These are phyloP conservation scores for Wallacemonas sp. DNA, from an alignment of 208 protist genomes.

Conservation along the genomic window DNA sequence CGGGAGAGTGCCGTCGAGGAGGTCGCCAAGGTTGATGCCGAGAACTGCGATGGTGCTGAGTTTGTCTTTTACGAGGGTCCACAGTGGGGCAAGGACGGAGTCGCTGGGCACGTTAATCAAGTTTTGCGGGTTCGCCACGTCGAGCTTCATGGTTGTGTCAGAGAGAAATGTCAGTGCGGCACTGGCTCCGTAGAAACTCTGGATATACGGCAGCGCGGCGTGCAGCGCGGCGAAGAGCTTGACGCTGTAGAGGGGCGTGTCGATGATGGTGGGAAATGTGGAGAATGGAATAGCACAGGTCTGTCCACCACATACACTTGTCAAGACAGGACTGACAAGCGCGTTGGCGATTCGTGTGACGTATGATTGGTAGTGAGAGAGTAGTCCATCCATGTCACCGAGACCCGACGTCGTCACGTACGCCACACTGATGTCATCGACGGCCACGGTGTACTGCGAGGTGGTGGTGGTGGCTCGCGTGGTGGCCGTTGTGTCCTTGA, in stretches of 20 bases:
- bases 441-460: not conserved
- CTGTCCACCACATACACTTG: not conserved
- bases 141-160: not conserved
- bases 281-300: not conserved
- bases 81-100: not conserved
- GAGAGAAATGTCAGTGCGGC: not conserved
- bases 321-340: not conserved
- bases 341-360: not conserved
- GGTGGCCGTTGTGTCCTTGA: not conserved
- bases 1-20: not conserved
- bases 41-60: not conserved
- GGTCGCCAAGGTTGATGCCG: not conserved
- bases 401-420: not conserved
- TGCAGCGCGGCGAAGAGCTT: conserved; percentile 2
- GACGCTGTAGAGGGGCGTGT: not conserved
- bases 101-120: not conserved
- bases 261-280: not conserved
- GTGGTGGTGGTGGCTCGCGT: not conserved
- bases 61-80: not conserved
- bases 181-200: not conserved
- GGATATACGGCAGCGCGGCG: not conserved
- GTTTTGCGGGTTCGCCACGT: not conserved
- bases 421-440: not conserved
- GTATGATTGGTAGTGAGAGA: not conserved
- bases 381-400: not conserved